Evolutionary conservation across 2,329 filamentous ascomycete species (phyloP).

Genomic region (Alternaria panax): DNA sequence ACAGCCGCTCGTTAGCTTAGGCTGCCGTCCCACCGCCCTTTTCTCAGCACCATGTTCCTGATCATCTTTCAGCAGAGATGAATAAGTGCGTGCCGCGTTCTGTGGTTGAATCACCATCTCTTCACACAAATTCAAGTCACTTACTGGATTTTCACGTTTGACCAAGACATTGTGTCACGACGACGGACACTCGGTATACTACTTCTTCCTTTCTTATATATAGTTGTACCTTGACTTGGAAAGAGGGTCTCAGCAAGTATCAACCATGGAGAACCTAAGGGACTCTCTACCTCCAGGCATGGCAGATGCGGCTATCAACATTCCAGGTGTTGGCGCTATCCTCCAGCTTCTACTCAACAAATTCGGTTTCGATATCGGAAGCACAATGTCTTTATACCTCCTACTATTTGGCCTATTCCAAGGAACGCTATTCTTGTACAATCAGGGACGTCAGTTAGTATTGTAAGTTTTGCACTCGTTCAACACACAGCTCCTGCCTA

Average conservation of each 20-base stretch:
- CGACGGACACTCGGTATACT: background rate
- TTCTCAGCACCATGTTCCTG: background rate
- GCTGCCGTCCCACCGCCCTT: conserved; percentile 1
- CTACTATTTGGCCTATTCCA: conserved; percentile 53
- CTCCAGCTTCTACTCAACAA: conserved; percentile 8
- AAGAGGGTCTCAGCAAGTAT: too few species aligned
- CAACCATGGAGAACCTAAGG: conserved; percentile 2
- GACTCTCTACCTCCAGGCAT: conserved; percentile 7
- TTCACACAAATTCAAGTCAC: background rate
- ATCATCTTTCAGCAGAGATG: background rate
- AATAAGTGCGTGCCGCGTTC: background rate
- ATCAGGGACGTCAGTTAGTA: conserved; percentile 20
- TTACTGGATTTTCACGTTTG: background rate
- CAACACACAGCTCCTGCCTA: conserved; percentile 18
- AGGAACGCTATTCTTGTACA: conserved; percentile 48
- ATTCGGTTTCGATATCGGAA: conserved; percentile 58
- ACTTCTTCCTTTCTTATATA: too few species aligned
- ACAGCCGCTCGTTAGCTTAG: conserved; percentile 1
- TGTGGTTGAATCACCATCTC: background rate
- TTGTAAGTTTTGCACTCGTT: background rate
- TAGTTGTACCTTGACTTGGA: background rate
- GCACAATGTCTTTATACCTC: conserved; percentile 54
- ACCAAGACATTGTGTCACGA: background rate
- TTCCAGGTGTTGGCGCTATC: conserved; percentile 8
- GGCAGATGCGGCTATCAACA: conserved; percentile 5